These are phyloP conservation scores for Schwanniomyces polymorphus DNA, from an alignment of 805 yeast genomes.

Conservation along the genomic window DNA sequence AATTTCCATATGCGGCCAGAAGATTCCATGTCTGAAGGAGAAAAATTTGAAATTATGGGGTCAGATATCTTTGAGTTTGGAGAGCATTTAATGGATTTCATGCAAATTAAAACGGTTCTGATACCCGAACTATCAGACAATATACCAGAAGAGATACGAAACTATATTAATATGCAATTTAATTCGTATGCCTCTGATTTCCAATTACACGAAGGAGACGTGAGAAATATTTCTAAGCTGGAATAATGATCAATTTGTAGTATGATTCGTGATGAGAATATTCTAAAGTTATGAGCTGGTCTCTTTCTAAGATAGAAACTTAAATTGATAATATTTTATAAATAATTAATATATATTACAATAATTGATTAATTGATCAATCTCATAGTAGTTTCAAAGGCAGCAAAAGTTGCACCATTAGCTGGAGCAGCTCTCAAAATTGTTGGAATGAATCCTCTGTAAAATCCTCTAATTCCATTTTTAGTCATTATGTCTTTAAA, in stretches of 20 bases:
- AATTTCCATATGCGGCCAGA: background rate
- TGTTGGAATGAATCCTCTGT: conserved; percentile 90
- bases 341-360: background rate
- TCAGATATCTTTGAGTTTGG: conserved; percentile 41
- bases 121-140: conserved; percentile 34
- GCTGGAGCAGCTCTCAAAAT: conserved; percentile 97
- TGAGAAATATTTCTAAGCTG: conserved; percentile 7
- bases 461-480: conserved; percentile 76
- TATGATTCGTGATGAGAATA: background rate
- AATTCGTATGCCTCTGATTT: conserved; percentile 3
- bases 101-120: conserved; percentile 37
- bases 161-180: background rate
- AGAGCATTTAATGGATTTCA: conserved; percentile 40
- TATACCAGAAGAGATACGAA: background rate
- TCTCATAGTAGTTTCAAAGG: conserved; percentile 89
- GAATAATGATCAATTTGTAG: background rate
- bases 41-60: conserved; percentile 34
- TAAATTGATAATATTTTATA: background rate
- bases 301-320: background rate
- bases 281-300: background rate
- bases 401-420: conserved; percentile 94
- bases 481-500: conserved; percentile 49
- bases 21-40: conserved; percentile 12
- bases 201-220: conserved; percentile 7
- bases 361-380: conserved; percentile 29